A percentile compares a stretch with the other conserved stretches of the same genome.
phyloP scores from a whole-genome alignment of 352 stramenopile genomes.

The Vaucheria bursata region DNA sequence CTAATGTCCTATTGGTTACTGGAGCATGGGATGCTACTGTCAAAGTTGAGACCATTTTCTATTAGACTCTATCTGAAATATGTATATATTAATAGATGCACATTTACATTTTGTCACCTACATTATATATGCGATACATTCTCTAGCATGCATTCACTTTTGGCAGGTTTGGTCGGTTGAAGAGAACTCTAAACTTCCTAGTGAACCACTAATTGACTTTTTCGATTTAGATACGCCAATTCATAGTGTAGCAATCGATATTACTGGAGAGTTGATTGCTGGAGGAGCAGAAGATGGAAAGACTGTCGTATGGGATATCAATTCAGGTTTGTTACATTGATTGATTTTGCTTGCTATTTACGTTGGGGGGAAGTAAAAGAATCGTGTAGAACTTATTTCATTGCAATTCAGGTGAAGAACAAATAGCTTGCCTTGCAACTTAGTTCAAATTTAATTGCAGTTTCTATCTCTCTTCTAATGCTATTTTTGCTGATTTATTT shows the following conservation, averaged over 20 bases:
- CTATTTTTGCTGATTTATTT: no score
- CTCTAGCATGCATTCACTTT: neutral
- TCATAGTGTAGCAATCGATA: constrained; percentile 28
- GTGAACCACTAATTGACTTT: constrained; percentile 44
- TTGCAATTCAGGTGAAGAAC: neutral
- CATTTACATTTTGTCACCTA: neutral
- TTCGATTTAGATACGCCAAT: constrained; percentile 51
- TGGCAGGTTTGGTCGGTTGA: neutral
- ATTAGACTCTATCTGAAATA: neutral
- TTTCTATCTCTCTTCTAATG: no score
- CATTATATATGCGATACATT: neutral
- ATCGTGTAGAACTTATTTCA: neutral
- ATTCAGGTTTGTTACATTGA: neutral
- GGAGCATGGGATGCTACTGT: constrained; percentile 52
- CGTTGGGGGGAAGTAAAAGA: neutral
- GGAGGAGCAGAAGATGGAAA: constrained; percentile 49
- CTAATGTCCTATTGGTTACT: constrained; percentile 19
- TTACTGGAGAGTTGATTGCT: constrained; percentile 18
- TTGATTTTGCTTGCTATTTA: neutral
- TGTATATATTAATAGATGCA: neutral
- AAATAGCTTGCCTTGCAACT: neutral
- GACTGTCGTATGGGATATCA: constrained; percentile 49
- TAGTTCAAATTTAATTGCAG: neutral
- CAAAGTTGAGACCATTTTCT: no score
- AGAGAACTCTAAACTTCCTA: neutral